phyloP scores from a whole-genome alignment of 306 rosid species.

The Citrullus mucosospermus region DNA sequence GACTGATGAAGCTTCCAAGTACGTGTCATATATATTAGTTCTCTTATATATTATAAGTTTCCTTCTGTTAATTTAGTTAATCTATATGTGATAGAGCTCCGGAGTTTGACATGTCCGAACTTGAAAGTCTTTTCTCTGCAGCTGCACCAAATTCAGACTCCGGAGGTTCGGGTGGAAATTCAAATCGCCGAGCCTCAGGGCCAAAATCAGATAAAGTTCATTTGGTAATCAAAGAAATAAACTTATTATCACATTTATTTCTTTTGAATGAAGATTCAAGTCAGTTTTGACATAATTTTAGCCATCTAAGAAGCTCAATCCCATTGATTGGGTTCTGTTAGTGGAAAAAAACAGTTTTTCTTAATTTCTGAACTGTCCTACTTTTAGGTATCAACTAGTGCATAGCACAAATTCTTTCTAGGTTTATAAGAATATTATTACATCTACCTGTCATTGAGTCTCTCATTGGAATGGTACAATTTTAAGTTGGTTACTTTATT shows the following conservation, averaged over 20 bases:
- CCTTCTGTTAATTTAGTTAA: conserved; percentile 8
- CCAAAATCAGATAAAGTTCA: conserved; percentile 78
- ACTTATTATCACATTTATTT: not conserved
- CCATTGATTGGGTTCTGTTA: not conserved
- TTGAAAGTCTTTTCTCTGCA: conserved; percentile 83
- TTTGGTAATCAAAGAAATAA: conserved; percentile 36
- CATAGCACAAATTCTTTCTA: not conserved
- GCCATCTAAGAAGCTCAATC: not conserved
- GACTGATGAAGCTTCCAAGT: conserved; percentile 71
- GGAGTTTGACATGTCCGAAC: conserved; percentile 94
- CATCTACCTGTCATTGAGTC: not conserved
- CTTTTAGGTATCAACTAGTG: not conserved
- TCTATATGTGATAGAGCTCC: conserved; percentile 61
- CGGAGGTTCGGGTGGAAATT: conserved; percentile 37
- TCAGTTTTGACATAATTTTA: not conserved
- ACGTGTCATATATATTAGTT: conserved; percentile 12
- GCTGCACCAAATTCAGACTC: conserved; percentile 42
- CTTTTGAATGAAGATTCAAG: not conserved
- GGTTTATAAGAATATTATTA: not conserved
- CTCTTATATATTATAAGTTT: conserved; percentile 8
- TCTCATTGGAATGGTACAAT: not conserved
- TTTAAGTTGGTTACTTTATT: not conserved
- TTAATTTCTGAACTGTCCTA: not conserved
- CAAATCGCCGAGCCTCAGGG: conserved; percentile 34
- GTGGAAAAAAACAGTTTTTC: not conserved